phyloP scores from a whole-genome alignment of 2,329 filamentous ascomycete genomes.

The Trichoderma koningiopsis region DNA sequence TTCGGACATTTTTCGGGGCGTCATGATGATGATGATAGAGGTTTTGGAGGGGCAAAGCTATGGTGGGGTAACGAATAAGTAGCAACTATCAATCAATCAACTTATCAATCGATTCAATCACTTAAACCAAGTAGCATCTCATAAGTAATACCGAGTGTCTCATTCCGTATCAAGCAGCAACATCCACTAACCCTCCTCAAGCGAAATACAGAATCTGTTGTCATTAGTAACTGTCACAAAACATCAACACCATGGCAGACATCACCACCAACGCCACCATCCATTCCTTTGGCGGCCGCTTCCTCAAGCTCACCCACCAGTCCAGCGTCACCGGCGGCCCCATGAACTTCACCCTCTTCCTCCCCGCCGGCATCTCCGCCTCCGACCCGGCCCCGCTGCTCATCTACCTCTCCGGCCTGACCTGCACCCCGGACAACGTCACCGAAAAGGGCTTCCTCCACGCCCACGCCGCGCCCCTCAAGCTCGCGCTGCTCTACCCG shows the following conservation, averaged over 20 bases:
- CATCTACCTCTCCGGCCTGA: conserved; percentile 91
- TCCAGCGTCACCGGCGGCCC: conserved; percentile 77
- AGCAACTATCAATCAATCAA: background rate
- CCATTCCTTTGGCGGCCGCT: conserved; percentile 87
- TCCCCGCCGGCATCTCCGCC: conserved; percentile 70
- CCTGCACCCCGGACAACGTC: conserved; percentile 88
- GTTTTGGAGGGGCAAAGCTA: conserved; percentile 2
- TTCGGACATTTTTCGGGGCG: conserved; percentile 24
- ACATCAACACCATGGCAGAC: conserved; percentile 22
- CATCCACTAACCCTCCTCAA: background rate
- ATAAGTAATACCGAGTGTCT: background rate
- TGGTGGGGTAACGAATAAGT: conserved; percentile 12
- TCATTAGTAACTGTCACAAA: background rate
- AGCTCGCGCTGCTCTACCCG: conserved; percentile 91
- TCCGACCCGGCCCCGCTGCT: conserved; percentile 71
- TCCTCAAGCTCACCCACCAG: conserved; percentile 89
- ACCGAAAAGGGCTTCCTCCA: conserved; percentile 90
- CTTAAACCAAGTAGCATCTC: background rate
- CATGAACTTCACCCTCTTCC: conserved; percentile 91
- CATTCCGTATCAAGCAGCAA: background rate
- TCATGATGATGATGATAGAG: conserved; percentile 17
- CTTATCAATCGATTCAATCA: background rate
- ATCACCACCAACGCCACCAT: conserved; percentile 83
- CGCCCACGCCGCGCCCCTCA: conserved; percentile 72
- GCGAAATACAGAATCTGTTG: background rate